Percentiles rank a stretch among this genome's conserved stretches.
These are phyloP conservation scores for Leishmania gerbilli DNA, from an alignment of 208 protist genomes.

Conservation along the genomic window DNA sequence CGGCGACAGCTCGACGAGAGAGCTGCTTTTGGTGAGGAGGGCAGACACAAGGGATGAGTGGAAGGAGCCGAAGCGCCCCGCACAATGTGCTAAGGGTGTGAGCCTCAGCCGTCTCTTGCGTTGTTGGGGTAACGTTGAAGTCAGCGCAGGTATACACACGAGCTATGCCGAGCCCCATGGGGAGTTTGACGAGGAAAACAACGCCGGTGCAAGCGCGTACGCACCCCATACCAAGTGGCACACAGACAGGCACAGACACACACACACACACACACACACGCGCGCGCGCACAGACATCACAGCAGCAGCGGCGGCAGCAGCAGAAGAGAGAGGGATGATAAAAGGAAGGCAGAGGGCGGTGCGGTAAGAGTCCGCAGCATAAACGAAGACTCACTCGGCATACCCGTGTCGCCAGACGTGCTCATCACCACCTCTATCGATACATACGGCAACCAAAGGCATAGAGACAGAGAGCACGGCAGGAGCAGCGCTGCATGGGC, in stretches of 20 bases:
- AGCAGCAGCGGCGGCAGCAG: neutral
- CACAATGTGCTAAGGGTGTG: neutral
- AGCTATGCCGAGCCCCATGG: too few relatives aligned
- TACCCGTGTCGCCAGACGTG: neutral
- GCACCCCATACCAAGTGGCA: neutral
- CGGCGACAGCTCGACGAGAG: neutral
- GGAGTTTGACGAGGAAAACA: neutral
- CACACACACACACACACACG: neutral
- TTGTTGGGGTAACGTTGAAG: neutral
- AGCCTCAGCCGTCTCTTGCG: neutral
- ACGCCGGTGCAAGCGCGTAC: neutral
- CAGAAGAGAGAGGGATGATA: neutral
- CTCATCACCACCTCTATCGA: neutral
- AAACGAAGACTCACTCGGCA: neutral
- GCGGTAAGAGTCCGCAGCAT: neutral
- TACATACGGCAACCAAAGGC: conserved; percentile 9
- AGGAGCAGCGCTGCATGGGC: neutral
- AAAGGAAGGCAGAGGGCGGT: neutral
- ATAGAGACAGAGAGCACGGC: neutral
- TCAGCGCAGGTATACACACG: neutral
- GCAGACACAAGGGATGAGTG: neutral
- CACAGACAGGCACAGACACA: neutral
- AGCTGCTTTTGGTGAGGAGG: neutral
- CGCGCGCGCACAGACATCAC: neutral
- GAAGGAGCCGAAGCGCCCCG: neutral